phyloP scores from a whole-genome alignment of 2,329 filamentous ascomycete species.

The Alternaria panax region DNA sequence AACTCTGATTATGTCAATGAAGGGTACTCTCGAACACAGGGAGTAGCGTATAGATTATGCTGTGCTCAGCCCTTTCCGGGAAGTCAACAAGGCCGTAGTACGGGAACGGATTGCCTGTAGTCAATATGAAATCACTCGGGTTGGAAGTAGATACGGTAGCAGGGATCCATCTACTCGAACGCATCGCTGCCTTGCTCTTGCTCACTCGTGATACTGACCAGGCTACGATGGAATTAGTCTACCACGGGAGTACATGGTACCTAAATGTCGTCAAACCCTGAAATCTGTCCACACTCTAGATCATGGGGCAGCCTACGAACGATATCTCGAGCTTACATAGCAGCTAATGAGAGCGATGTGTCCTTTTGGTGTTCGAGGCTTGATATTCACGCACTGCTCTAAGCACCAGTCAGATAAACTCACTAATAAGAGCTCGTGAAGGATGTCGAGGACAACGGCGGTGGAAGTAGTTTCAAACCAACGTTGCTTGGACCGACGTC shows the following conservation, averaged over 20 bases:
- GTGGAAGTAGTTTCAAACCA: no score
- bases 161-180: not conserved
- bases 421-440: no score
- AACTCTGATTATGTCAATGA: no score
- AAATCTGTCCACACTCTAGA: not conserved
- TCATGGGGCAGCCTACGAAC: fast-evolving
- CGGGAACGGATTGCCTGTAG: no score
- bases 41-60: no score
- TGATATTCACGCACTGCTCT: no score
- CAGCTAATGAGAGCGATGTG: not conserved
- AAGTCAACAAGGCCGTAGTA: no score
- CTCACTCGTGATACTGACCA: not conserved
- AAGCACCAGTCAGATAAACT: no score
- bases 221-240: not conserved
- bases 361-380: no score
- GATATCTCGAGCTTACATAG: not conserved
- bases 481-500: not conserved
- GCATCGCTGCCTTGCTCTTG: not conserved
- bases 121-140: not conserved
- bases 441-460: no score
- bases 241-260: not conserved
- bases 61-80: no score
- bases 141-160: not conserved
- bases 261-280: not conserved
- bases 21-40: no score